phyloP scores from a whole-genome alignment of 805 yeast species.

The Suhomyces prunicola region DNA sequence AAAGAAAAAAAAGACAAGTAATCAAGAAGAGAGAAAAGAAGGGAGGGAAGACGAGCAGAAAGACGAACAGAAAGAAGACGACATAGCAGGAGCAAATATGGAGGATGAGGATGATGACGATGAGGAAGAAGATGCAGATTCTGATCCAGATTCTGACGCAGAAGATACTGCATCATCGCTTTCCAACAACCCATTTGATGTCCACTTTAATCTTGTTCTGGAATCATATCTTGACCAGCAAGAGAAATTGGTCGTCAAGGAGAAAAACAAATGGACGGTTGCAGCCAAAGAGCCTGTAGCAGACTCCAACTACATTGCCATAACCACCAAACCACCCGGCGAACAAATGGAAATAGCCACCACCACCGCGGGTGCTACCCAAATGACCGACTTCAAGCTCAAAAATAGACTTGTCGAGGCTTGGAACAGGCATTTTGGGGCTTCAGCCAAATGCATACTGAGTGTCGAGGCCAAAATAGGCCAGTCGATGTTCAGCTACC shows the following conservation, averaged over 20 bases:
- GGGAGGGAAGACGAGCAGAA: background rate
- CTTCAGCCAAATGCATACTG: slow-evolving; percentile 12
- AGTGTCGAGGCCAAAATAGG: slow-evolving; percentile 50
- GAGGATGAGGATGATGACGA: slow-evolving; percentile 12
- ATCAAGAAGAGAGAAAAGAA: background rate
- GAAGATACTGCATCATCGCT: slow-evolving; percentile 36
- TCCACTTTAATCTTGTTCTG: slow-evolving; percentile 62
- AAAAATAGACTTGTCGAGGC: slow-evolving; percentile 29
- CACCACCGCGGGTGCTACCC: background rate
- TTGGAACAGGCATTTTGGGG: slow-evolving; percentile 14
- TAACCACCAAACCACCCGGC: slow-evolving; percentile 35
- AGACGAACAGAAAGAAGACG: slow-evolving; percentile 1
- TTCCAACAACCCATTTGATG: slow-evolving; percentile 66
- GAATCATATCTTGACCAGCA: slow-evolving; percentile 33
- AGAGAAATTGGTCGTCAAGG: slow-evolving; percentile 15
- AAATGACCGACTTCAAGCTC: slow-evolving; percentile 11
- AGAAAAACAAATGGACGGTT: slow-evolving; percentile 27
- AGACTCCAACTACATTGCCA: slow-evolving; percentile 24
- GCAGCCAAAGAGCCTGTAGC: slow-evolving; percentile 14
- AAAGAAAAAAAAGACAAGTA: background rate
- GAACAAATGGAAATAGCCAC: slow-evolving; percentile 12
- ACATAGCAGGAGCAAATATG: slow-evolving; percentile 29
- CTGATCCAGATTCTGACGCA: slow-evolving; percentile 19
- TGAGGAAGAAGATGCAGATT: slow-evolving; percentile 18
- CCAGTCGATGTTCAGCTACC: slow-evolving; percentile 67